Base-by-base conservation (phyloP, 371 early-diverging fungal species). In the Lichtheimia corymbifera region DNA sequence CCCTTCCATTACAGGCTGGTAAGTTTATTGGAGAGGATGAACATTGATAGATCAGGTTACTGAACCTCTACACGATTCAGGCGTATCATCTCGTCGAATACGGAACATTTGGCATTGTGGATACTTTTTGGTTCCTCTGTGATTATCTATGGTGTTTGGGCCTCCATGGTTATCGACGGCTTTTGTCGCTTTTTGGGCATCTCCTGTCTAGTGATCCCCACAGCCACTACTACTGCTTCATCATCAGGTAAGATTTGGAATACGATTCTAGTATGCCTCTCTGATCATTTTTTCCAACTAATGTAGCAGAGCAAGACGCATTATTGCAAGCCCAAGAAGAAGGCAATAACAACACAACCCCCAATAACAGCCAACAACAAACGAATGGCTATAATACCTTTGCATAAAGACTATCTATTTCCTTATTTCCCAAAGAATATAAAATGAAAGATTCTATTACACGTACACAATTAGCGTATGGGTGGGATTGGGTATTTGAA, bases 121-220 rank as follows among this genome's bases (percentile, higher is more conserved):
- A 71, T 66, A 49, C 85, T 84, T 68, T 86, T 88, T 47, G 58
- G 73, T 44, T 85, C 86, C 61, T 86, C 88, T 22, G 70, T 79
- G 9, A 61, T 88, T 24, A 88, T 87, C 25, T 95, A 93, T 72
- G 62, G 83, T 66, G 84, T 91, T 66, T 92, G 94, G 91, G 91
- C 93, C 27, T 63, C 84, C 56, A 71, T 83, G 55, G 92, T 96
- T 60, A 93, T 95, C 59, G 82, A 91, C 65, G 86, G 88, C 53
- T 93, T 96, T 78, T 94, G 95, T 74, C 77, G 79, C 17, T 86
- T 86, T 65, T 74, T 96, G 56, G 86, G 84, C 62, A 96, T 96
- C 74, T 80, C 85, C 47, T 96, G 96, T 71, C 77, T 96, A 55
- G 69, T 82, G 53, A 94, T 95, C 69, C 85, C 83, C 58, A 60